Conservation (phyloP, 2,329 filamentous ascomycete species). For the Fusarium siculi region DNA sequence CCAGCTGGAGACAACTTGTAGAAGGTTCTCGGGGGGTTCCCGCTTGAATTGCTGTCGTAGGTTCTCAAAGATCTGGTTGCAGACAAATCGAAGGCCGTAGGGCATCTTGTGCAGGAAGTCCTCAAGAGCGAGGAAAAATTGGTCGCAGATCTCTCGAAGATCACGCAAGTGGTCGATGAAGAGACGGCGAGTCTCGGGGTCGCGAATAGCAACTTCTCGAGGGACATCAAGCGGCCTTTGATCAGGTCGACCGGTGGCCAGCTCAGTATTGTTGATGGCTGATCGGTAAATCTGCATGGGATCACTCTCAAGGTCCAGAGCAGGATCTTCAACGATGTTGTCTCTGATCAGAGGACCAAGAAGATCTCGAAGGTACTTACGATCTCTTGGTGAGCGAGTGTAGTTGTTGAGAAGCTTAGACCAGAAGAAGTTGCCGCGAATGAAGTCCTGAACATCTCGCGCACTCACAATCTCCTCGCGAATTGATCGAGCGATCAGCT, state of each 20-base stretch:
- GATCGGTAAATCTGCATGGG: conserved; percentile 97
- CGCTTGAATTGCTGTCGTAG: conserved; percentile 81
- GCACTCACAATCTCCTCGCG: conserved; percentile 86
- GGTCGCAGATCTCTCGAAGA: conserved; percentile 91
- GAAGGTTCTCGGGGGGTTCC: conserved; percentile 79
- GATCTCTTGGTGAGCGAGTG: conserved; percentile 87
- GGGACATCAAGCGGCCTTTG: conserved; percentile 84
- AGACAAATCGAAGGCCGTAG: conserved; percentile 89
- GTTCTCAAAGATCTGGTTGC: conserved; percentile 84
- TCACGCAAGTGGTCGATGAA: conserved; percentile 97
- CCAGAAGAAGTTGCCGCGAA: conserved; percentile 94
- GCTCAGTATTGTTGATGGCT: conserved; percentile 95
- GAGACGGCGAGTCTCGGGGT: conserved; percentile 88
- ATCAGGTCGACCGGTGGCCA: conserved; percentile 88
- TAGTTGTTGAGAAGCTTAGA: conserved; percentile 87
- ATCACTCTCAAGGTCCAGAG: conserved; percentile 93
- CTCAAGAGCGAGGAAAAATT: conserved; percentile 84
- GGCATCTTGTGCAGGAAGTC: conserved; percentile 89
- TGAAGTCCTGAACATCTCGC: conserved; percentile 80
- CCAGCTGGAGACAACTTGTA: conserved; percentile 90
- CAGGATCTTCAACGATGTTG: conserved; percentile 91
- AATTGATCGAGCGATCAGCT: conserved; percentile 83
- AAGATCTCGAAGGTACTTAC: conserved; percentile 90
- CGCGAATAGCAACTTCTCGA: conserved; percentile 93
- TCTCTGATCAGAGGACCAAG: conserved; percentile 87